Percentiles rank a stretch among this genome's conserved stretches.
Conservation (phyloP, 371 early-diverging fungal genomes). For the Rhizopus delemar region DNA sequence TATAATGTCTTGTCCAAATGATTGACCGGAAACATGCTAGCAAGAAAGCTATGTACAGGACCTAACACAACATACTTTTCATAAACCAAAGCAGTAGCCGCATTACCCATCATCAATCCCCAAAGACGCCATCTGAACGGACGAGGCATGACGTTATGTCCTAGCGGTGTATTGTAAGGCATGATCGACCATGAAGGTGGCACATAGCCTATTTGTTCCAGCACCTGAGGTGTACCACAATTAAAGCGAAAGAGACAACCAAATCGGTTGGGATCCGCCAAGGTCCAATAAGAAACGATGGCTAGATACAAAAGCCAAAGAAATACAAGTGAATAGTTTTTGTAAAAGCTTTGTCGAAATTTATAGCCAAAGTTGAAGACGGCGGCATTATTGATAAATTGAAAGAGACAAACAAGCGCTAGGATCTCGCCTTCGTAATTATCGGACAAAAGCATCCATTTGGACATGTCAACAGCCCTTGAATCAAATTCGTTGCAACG, state of each 20-base stretch:
- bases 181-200: constrained; percentile 46
- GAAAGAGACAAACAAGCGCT: constrained; percentile 57
- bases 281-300: constrained; percentile 54
- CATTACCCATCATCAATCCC: constrained; percentile 43
- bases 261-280: constrained; percentile 69
- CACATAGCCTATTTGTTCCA: constrained; percentile 46
- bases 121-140: constrained; percentile 60
- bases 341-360: constrained; percentile 60
- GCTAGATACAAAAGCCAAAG: constrained; percentile 55
- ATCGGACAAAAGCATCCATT: constrained; percentile 78
- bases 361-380: constrained; percentile 66
- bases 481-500: constrained; percentile 73
- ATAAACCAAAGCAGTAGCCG: constrained; percentile 24
- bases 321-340: constrained; percentile 58
- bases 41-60: constrained; percentile 38
- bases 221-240: constrained; percentile 60
- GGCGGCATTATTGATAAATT: constrained; percentile 64
- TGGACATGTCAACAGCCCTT: constrained; percentile 57
- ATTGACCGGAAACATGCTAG: constrained; percentile 35
- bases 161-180: constrained; percentile 57
- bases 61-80: constrained; percentile 38
- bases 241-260: constrained; percentile 71
- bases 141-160: constrained; percentile 69
- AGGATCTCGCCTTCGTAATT: constrained; percentile 68
- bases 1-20: constrained; percentile 35